Base-by-base conservation (phyloP, 495 filamentous ascomycete genomes). In the Polyplosphaeria fusca region DNA sequence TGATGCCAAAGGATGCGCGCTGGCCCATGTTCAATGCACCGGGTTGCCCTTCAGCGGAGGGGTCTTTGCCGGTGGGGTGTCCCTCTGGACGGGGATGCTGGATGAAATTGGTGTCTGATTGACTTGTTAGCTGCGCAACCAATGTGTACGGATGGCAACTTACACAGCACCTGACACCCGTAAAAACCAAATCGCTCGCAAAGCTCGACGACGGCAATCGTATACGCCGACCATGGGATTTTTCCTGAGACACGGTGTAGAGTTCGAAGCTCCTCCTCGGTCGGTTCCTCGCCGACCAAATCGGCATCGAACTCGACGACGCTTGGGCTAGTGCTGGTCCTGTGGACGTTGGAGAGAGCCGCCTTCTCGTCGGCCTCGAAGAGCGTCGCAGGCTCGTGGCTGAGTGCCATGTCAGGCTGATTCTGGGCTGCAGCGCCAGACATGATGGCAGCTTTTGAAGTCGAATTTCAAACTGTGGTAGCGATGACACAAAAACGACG, bases 141-240 rank as follows among this genome's bases (percentile, higher is more conserved):
- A 26, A 47, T 43, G 14, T 1, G 24, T 12, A 23, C 9, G 18
- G 30, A 9, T 37, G 4, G 30, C n/a, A 7, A 57, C 55, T 11
- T 52, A 85, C 82, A 86, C 43, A 89, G 83, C 35, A 81, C 82
- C 19, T 80, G 86, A 13, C 84, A 86, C 49, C 87, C 87, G 67
- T 89, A 89, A 74, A 87, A 90, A 7, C 83, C 85, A 72, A 89
- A 87, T 30, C 87, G 83, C 74, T 91, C 87, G 72, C 81, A 86
- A 52, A 89, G 68, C 70, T 91, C 87, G 44, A 88, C 79, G 60
- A 89, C 84, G 19, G 83, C 86, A 48, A 92, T 78, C 20, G 83
- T 85, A 64, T 82, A 91, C 5, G 78, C 77, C 13, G 71, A 78
- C 75, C 74, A 83, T 18, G 84, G 85, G 25, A 92, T 77, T 30